A percentile compares a stretch with the other conserved stretches of the same genome.
phyloP scores from a whole-genome alignment of 2,329 filamentous ascomycete species.

The Xylaria sp. region DNA sequence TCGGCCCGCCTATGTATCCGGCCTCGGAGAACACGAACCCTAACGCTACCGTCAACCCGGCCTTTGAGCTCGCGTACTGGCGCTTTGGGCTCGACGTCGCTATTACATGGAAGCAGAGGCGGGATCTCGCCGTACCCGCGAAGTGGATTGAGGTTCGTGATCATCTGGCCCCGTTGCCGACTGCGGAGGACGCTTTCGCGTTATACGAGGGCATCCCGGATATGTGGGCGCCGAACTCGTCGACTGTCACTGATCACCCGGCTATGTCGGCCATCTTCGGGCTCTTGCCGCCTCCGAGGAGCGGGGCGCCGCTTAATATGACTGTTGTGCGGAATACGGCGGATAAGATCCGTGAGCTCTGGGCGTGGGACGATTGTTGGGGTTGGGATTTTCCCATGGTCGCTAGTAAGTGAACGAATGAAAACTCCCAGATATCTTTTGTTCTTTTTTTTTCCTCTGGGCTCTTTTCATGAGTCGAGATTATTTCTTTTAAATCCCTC shows the following conservation, averaged over 20 bases:
- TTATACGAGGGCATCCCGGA: slow-evolving; percentile 63
- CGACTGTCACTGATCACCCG: slow-evolving; percentile 57
- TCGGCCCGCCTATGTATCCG: slow-evolving; percentile 59
- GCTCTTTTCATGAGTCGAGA: not conserved
- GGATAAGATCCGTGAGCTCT: slow-evolving; percentile 53
- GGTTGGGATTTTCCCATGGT: slow-evolving; percentile 60
- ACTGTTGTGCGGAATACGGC: slow-evolving; percentile 54
- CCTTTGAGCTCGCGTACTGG: slow-evolving; percentile 72
- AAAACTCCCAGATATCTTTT: not conserved
- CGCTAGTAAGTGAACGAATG: slow-evolving; percentile 45
- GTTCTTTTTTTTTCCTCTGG: too few species aligned
- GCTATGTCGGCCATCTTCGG: slow-evolving; percentile 58
- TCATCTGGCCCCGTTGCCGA: slow-evolving; percentile 64
- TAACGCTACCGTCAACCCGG: slow-evolving; percentile 66
- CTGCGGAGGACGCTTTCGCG: slow-evolving; percentile 62
- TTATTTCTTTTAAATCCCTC: too few species aligned
- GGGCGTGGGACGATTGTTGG: slow-evolving; percentile 55
- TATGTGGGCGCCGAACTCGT: slow-evolving; percentile 55
- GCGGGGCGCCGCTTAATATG: slow-evolving; percentile 52
- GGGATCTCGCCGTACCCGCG: slow-evolving; percentile 55
- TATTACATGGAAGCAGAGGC: slow-evolving; percentile 62
- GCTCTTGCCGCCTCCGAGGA: slow-evolving; percentile 55
- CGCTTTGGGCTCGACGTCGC: slow-evolving; percentile 68
- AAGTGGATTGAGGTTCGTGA: slow-evolving; percentile 62
- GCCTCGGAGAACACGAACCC: slow-evolving; percentile 68